A percentile compares a stretch with the other conserved stretches of the same genome.
Evolutionary conservation across 179 eudicot species (phyloP).

Genomic region (Patellifolia procumbens): DNA sequence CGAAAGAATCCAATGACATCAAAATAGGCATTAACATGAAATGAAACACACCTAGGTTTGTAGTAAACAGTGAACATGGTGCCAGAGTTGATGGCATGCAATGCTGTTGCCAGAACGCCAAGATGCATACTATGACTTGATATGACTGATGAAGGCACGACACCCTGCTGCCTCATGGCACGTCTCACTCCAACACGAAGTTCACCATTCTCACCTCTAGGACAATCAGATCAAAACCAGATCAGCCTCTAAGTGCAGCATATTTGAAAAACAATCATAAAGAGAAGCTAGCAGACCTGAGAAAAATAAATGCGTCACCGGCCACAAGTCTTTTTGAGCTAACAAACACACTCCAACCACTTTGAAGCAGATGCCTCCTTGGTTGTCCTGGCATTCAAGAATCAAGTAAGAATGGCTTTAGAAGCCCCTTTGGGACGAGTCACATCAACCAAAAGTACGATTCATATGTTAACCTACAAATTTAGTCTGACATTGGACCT

Average conservation of each 20-base stretch:
- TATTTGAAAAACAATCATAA: background rate
- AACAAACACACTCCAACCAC: constrained; percentile 99
- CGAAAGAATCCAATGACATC: background rate
- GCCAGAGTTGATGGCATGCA: constrained; percentile 87
- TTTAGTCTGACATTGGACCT: background rate
- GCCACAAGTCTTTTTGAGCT: constrained; percentile 98
- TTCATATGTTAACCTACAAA: constrained; percentile 2
- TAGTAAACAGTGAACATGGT: constrained; percentile 90
- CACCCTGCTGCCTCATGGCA: constrained; percentile 88
- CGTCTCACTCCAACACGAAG: constrained; percentile 98
- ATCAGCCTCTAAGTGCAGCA: constrained; percentile 11
- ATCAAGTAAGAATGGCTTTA: constrained; percentile 2
- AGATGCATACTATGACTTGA: constrained; percentile 99
- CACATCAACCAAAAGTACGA: background rate
- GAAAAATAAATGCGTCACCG: constrained; percentile 96
- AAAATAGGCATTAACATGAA: background rate
- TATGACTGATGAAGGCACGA: constrained; percentile 90
- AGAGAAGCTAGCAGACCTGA: constrained; percentile 54
- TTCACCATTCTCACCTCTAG: constrained; percentile 92
- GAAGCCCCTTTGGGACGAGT: background rate
- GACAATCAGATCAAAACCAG: constrained; percentile 7
- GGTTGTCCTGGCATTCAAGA: constrained; percentile 73
- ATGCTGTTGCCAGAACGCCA: constrained; percentile 96
- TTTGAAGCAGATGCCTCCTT: constrained; percentile 93
- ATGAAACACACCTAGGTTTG: constrained; percentile 76